These are phyloP conservation scores for Candida koratica DNA, from an alignment of 805 yeast species.

Conservation along the genomic window DNA sequence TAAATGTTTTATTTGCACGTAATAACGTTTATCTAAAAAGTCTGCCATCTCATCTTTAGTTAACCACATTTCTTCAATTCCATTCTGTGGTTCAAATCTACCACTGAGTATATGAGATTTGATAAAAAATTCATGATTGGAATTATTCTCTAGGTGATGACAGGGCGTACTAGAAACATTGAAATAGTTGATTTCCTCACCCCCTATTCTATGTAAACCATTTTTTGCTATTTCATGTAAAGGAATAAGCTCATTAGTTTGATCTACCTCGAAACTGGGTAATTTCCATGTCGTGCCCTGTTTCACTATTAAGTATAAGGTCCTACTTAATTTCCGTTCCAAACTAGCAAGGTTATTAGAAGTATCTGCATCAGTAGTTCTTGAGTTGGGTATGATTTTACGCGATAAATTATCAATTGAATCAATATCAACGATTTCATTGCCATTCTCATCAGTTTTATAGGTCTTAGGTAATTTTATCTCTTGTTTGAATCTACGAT, in stretches of 20 bases:
- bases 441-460: slow-evolving; percentile 29
- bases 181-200: slow-evolving; percentile 76
- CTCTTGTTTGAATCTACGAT: slow-evolving; percentile 77
- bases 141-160: slow-evolving; percentile 51
- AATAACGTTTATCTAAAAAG: slow-evolving; percentile 53
- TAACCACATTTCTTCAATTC: slow-evolving; percentile 71
- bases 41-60: slow-evolving; percentile 70
- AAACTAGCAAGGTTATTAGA: slow-evolving; percentile 58
- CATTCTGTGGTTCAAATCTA: slow-evolving; percentile 46
- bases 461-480: slow-evolving; percentile 70
- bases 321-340: slow-evolving; percentile 74
- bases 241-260: slow-evolving; percentile 36
- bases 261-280: slow-evolving; percentile 57
- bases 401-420: slow-evolving; percentile 53
- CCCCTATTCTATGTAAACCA: slow-evolving; percentile 70
- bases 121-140: slow-evolving; percentile 60
- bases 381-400: slow-evolving; percentile 64
- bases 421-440: slow-evolving; percentile 33
- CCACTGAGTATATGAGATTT: slow-evolving; percentile 91
- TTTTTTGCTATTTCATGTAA: slow-evolving; percentile 71
- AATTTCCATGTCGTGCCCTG: slow-evolving; percentile 59
- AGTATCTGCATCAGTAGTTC: slow-evolving; percentile 75
- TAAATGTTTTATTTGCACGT: slow-evolving; percentile 47
- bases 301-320: slow-evolving; percentile 71
- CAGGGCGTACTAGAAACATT: slow-evolving; percentile 89